These are phyloP conservation scores for Eustoma russellianum DNA, from an alignment of 257 asterid genomes.

Conservation along the genomic window DNA sequence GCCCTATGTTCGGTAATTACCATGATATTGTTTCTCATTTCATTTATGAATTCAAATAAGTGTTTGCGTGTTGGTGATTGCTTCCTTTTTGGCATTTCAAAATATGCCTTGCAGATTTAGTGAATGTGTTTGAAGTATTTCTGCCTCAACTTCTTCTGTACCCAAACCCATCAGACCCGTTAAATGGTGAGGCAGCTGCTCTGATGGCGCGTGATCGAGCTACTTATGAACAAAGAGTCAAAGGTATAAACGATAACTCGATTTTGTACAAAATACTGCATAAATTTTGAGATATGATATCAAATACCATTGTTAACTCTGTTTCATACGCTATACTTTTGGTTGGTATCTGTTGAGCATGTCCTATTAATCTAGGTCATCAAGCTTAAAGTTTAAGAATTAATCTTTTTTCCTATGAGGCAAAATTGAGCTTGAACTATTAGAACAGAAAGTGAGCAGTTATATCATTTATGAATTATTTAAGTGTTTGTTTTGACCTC, in stretches of 20 bases:
- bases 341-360: background rate
- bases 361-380: background rate
- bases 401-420: too few relatives aligned
- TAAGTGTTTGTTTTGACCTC: too few relatives aligned
- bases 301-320: too few relatives aligned
- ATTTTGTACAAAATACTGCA: conserved; percentile 1
- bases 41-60: background rate
- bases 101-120: conserved; percentile 46
- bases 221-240: conserved; percentile 73
- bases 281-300: background rate
- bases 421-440: too few relatives aligned
- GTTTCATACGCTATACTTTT: background rate
- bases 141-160: conserved; percentile 89
- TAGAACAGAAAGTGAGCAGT: too few relatives aligned
- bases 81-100: background rate
- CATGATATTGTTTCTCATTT: background rate
- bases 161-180: conserved; percentile 94
- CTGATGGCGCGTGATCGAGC: conserved; percentile 84
- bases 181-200: conserved; percentile 97
- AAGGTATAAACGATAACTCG: conserved; percentile 41
- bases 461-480: too few relatives aligned
- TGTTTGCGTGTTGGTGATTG: background rate
- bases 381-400: too few relatives aligned
- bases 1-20: conserved; percentile 93
- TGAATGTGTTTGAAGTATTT: conserved; percentile 91